Conservation (phyloP, 1,284 basidiomycete genomes). For the Naganishia cerealis region DNA sequence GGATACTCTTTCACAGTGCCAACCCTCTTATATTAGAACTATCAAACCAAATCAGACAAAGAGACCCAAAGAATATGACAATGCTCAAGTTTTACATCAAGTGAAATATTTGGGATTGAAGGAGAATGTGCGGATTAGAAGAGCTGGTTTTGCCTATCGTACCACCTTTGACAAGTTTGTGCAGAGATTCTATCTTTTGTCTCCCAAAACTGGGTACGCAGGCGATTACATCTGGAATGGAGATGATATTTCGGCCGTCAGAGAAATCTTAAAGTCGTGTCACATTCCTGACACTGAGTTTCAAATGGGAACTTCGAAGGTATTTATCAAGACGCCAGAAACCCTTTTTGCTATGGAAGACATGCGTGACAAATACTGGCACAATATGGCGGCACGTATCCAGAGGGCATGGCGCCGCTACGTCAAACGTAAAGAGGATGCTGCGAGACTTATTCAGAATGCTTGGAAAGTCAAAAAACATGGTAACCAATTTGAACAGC, state of each 20-base stretch:
- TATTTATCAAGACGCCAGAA: conserved; percentile 99
- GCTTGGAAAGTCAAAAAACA: too few species aligned
- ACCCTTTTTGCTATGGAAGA: too few species aligned
- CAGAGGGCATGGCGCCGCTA: too few species aligned
- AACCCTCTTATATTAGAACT: conserved; percentile 97
- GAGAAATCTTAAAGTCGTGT: conserved; percentile 86
- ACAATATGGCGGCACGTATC: too few species aligned
- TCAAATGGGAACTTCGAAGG: conserved; percentile 99
- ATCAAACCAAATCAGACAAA: conserved; percentile 99
- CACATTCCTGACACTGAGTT: conserved; percentile 95
- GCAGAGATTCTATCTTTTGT: conserved; percentile 90
- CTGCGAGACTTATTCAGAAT: too few species aligned
- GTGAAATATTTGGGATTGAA: conserved; percentile 98
- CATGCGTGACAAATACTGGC: too few species aligned
- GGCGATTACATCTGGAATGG: conserved; percentile 98
- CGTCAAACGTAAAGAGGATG: too few species aligned
- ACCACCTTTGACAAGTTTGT: conserved; percentile 92
- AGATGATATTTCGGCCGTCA: conserved; percentile 91
- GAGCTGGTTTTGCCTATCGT: conserved; percentile 95
- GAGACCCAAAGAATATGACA: conserved; percentile 86
- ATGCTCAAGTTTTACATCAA: conserved; percentile 92
- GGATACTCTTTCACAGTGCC: conserved; percentile 58
- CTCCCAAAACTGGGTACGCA: conserved; percentile 92
- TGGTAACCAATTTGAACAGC: too few species aligned
- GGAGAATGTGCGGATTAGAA: conserved; percentile 95